A percentile compares a stretch with the other conserved stretches of the same genome.
phyloP scores from a whole-genome alignment of 345 rosid genomes.

The Aquilaria yunnanensis region DNA sequence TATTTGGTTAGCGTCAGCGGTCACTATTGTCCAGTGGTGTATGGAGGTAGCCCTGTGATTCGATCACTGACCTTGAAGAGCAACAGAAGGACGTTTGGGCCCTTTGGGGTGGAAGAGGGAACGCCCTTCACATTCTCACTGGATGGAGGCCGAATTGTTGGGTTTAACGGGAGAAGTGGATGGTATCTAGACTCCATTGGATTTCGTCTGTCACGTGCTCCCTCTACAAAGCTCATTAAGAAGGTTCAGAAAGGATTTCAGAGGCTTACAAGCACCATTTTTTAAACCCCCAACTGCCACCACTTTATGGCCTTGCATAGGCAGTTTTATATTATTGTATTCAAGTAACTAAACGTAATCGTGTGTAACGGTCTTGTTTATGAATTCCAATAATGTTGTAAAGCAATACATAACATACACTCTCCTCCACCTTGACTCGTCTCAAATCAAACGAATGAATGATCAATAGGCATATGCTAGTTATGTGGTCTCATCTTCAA shows the following conservation, averaged over 20 bases:
- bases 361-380: too few species aligned
- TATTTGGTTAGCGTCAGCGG: constrained; percentile 51
- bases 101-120: constrained; percentile 68
- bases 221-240: constrained; percentile 36
- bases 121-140: constrained; percentile 56
- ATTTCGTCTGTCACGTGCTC: constrained; percentile 41
- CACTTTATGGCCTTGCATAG: not conserved
- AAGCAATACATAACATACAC: too few species aligned
- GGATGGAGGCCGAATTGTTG: constrained; percentile 53
- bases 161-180: constrained; percentile 60
- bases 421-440: too few species aligned
- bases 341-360: too few species aligned
- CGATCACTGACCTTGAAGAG: constrained; percentile 62
- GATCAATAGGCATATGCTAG: too few species aligned
- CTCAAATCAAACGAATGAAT: too few species aligned
- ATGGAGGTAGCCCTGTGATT: constrained; percentile 57
- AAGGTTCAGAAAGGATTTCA: constrained; percentile 42
- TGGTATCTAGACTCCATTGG: constrained; percentile 77
- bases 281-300: not conserved
- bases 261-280: constrained; percentile 37
- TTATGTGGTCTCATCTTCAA: too few species aligned
- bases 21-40: constrained; percentile 45
- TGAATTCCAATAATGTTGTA: too few species aligned
- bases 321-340: not conserved
- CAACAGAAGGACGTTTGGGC: constrained; percentile 57